These are phyloP conservation scores for Cardamine resedifolia DNA, from an alignment of 345 rosid species.

Conservation along the genomic window DNA sequence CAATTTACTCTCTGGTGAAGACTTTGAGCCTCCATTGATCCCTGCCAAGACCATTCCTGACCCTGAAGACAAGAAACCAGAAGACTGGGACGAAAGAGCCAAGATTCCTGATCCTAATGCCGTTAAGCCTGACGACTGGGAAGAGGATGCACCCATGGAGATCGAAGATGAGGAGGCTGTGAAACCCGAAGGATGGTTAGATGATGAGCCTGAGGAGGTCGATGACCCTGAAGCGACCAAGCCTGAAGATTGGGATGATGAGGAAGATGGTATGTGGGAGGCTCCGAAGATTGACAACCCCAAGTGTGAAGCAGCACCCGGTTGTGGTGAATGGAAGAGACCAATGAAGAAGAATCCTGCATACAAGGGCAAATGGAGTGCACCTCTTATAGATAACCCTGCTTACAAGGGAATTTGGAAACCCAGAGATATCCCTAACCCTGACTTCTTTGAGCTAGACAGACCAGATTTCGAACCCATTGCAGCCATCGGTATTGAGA, in stretches of 20 bases:
- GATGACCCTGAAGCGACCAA: constrained; percentile 87
- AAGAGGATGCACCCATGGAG: constrained; percentile 92
- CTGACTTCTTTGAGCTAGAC: constrained; percentile 71
- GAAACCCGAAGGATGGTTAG: constrained; percentile 92
- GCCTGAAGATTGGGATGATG: constrained; percentile 95
- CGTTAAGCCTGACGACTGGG: constrained; percentile 86
- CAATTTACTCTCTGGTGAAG: constrained; percentile 63
- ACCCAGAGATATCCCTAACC: constrained; percentile 79
- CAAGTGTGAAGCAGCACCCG: constrained; percentile 69
- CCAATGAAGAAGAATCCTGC: constrained; percentile 81
- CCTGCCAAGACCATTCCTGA: constrained; percentile 85
- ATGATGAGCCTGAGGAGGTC: constrained; percentile 86
- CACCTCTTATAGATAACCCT: constrained; percentile 80
- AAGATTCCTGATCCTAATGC: constrained; percentile 77
- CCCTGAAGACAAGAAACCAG: constrained; percentile 87
- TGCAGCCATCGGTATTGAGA: constrained; percentile 83
- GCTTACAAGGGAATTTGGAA: constrained; percentile 88
- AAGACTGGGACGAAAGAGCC: constrained; percentile 86
- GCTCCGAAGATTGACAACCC: constrained; percentile 86
- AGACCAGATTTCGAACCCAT: constrained; percentile 72
- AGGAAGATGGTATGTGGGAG: constrained; percentile 94
- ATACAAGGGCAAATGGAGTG: constrained; percentile 85
- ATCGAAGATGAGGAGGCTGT: constrained; percentile 76
- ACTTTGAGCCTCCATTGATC: constrained; percentile 78
- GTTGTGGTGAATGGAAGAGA: constrained; percentile 91